These are phyloP conservation scores for Psilocybe tampanensis DNA, from an alignment of 768 basidiomycete genomes.

Conservation along the genomic window DNA sequence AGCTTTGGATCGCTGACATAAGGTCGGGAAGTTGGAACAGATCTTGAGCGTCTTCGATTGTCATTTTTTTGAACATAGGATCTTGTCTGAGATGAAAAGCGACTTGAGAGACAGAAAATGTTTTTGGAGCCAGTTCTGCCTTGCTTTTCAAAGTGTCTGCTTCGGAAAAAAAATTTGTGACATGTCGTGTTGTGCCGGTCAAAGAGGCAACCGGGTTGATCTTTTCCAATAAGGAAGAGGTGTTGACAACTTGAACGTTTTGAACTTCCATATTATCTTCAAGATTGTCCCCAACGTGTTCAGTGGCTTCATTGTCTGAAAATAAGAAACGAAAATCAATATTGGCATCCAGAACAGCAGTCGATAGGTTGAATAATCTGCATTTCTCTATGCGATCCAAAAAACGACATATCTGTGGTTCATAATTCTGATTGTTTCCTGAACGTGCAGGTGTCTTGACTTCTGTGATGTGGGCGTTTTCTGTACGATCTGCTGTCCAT, in stretches of 20 bases:
- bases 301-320: neutral
- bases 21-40: slow-evolving; percentile 29
- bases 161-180: neutral
- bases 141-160: neutral
- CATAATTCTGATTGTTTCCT: slow-evolving; percentile 34
- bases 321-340: neutral
- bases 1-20: slow-evolving; percentile 24
- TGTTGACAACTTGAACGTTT: neutral
- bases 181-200: neutral
- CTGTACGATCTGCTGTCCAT: slow-evolving; percentile 36
- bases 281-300: neutral
- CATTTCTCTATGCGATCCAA: slow-evolving; percentile 34
- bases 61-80: slow-evolving; percentile 17
- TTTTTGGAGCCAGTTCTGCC: slow-evolving; percentile 5
- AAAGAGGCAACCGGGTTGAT: no score
- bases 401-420: slow-evolving; percentile 33
- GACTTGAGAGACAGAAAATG: neutral
- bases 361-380: slow-evolving; percentile 28
- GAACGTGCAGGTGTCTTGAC: slow-evolving; percentile 32
- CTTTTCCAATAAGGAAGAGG: no score
- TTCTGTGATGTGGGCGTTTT: slow-evolving; percentile 32
- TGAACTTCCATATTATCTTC: neutral
- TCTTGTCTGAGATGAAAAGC: slow-evolving; percentile 26
- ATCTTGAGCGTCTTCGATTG: slow-evolving; percentile 21
- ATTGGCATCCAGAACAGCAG: slow-evolving; percentile 14